A percentile compares a stretch with the other conserved stretches of the same genome.
These are phyloP conservation scores for Scedosporium boydii DNA, from an alignment of 2,329 filamentous ascomycete genomes.

Conservation along the genomic window DNA sequence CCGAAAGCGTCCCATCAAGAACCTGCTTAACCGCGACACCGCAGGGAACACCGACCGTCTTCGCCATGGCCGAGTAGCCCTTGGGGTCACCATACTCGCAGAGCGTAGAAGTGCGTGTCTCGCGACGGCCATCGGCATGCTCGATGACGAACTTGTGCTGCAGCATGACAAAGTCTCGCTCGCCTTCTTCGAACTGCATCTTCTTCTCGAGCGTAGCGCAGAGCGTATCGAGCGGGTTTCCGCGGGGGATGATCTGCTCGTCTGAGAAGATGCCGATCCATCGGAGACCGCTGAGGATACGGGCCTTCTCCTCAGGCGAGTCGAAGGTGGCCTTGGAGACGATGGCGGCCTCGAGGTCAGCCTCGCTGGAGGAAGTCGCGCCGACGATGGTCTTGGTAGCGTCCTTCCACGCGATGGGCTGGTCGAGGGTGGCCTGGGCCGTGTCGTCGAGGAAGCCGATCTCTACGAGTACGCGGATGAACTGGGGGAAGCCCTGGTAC, in stretches of 20 bases:
- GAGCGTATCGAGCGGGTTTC: conserved; percentile 81
- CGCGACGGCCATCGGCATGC: conserved; percentile 65
- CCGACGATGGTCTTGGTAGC: conserved; percentile 70
- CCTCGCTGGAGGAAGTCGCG: conserved; percentile 53
- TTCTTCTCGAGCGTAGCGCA: conserved; percentile 84
- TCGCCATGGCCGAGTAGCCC: conserved; percentile 78
- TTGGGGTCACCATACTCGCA: conserved; percentile 71
- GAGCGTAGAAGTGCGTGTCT: conserved; percentile 74
- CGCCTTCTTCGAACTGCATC: conserved; percentile 76
- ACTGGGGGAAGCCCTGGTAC: conserved; percentile 84
- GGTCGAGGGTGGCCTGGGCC: conserved; percentile 53
- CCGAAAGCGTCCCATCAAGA: conserved; percentile 60
- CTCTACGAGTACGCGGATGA: conserved; percentile 79
- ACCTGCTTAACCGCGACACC: conserved; percentile 64
- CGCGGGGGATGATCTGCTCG: conserved; percentile 58
- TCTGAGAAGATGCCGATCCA: conserved; percentile 64
- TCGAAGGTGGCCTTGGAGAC: conserved; percentile 64
- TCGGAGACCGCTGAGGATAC: conserved; percentile 60
- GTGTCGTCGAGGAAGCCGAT: conserved; percentile 79
- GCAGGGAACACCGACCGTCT: conserved; percentile 64
- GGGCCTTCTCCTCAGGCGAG: conserved; percentile 51
- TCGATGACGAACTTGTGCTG: conserved; percentile 82
- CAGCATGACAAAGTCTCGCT: conserved; percentile 75
- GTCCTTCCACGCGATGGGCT: conserved; percentile 70
- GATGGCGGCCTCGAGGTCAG: conserved; percentile 66